Percentiles rank a stretch among this genome's conserved stretches.
phyloP scores from a whole-genome alignment of 2,329 filamentous ascomycete species.

The Chrysosporium keratinophilum region DNA sequence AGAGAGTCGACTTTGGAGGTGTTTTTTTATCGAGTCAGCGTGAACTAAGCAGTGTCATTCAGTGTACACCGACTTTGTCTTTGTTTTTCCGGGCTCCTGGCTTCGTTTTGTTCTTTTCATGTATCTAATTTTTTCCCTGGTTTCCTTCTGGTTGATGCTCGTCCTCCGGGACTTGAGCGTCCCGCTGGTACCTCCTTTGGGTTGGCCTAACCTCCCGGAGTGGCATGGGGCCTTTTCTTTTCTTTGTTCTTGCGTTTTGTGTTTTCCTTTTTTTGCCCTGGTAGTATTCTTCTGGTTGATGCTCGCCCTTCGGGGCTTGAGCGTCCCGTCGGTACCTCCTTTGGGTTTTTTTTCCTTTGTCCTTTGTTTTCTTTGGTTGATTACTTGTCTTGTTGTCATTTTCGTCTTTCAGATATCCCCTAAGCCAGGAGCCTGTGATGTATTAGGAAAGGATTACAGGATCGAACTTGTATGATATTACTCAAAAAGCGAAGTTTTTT shows the following conservation, averaged over 20 bases:
- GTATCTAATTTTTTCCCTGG: slow-evolving; percentile 11
- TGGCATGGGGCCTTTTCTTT: slow-evolving; percentile 2
- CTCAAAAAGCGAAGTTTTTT: too few species aligned
- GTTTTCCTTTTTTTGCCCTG: neutral
- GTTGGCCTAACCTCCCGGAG: slow-evolving; percentile 5
- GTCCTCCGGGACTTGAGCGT: slow-evolving; percentile 3
- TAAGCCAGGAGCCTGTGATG: neutral
- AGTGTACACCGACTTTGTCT: slow-evolving; percentile 6
- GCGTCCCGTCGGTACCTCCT: neutral
- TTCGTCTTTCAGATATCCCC: neutral
- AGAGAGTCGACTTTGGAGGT: too few species aligned
- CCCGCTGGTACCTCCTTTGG: neutral
- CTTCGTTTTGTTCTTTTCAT: slow-evolving; percentile 4
- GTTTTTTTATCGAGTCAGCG: neutral
- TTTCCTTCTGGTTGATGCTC: neutral
- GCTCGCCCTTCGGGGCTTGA: slow-evolving; percentile 3
- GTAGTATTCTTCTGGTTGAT: neutral
- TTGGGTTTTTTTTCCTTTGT: neutral
- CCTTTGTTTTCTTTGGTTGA: too few species aligned
- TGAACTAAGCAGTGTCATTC: slow-evolving; percentile 7
- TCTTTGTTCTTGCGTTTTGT: neutral
- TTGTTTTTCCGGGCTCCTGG: slow-evolving; percentile 1
- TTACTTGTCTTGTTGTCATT: slow-evolving; percentile 1
- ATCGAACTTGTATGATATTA: too few species aligned
- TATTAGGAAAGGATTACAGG: too few species aligned